Base-by-base conservation (phyloP, 2,329 filamentous ascomycete species). In the Exophiala oligosperma region DNA sequence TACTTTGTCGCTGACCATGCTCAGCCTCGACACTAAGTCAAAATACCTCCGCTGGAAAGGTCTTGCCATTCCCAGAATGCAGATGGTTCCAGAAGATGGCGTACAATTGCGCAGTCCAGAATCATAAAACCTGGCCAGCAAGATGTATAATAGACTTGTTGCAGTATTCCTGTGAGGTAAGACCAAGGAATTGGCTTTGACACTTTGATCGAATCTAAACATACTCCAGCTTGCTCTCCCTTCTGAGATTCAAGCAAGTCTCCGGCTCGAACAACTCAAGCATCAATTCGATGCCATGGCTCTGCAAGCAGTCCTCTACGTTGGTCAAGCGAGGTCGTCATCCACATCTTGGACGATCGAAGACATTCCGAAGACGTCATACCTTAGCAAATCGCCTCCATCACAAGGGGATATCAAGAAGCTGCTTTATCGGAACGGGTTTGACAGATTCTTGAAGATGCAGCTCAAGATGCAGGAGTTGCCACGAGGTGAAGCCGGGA, bases 111-210 rank as follows among this genome's bases (percentile, higher is more conserved):
- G 65, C 61, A 21, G 24, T 62, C 24, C 40, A 56, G 23, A 35
- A 65, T 47, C 21, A 54, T 14, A 50, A 60, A 24, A 38, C 47
- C 21, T 67, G 63, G 63, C 61, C 63, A 12, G 40, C 49, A 41
- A 59, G 43, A 43, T 59, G 59, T 44, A 37, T 63, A 24, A 60
- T 67, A 21, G 65, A 67, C 51, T 47, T 66, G 6, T 43, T 67
- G 35, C 49, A 61, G 6, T 65, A 65, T 50, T 62, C 59, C 28
- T 57, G 50, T 41, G 38, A 56, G 29, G 60, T 63, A 41, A n/a
- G 52, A 41, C 26, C 23, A 26, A 17, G 9, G 3, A 29, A 26
- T 6, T 35, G 2, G 32, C 6, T 9, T 5, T 35, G 32, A 35
- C 6, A 35, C 6, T 11, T 35, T 35, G 7, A 11, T 9, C 32